Evolutionary conservation across 2,329 filamentous ascomycete species (phyloP).

Genomic region (Calonectria hongkongensis): DNA sequence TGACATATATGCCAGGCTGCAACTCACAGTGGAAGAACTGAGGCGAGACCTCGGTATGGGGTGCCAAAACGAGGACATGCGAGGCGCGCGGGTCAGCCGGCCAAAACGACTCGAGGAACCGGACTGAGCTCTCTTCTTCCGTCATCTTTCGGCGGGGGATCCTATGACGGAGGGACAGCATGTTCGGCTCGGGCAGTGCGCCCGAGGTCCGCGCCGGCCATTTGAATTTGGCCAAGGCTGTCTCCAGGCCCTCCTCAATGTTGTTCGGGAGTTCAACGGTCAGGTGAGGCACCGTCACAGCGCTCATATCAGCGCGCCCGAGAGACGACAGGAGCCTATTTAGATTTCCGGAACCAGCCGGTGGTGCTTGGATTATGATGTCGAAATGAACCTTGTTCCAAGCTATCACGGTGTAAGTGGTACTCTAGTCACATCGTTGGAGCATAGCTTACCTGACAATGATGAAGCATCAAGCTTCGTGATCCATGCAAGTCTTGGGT

Average conservation of each 20-base stretch:
- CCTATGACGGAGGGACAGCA: slow-evolving; percentile 84
- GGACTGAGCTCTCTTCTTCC: slow-evolving; percentile 82
- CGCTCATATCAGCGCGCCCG: slow-evolving; percentile 83
- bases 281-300: slow-evolving; percentile 81
- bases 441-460: slow-evolving; percentile 72
- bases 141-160: slow-evolving; percentile 77
- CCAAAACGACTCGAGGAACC: slow-evolving; percentile 92
- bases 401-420: slow-evolving; percentile 60
- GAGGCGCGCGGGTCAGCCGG: slow-evolving; percentile 77
- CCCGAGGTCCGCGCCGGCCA: slow-evolving; percentile 76
- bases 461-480: slow-evolving; percentile 84
- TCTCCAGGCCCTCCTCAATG: slow-evolving; percentile 78
- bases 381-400: slow-evolving; percentile 89
- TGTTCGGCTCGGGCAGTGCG: slow-evolving; percentile 66
- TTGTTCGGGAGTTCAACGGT: slow-evolving; percentile 88
- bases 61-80: slow-evolving; percentile 89
- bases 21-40: slow-evolving; percentile 86
- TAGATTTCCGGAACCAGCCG: slow-evolving; percentile 82
- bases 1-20: background rate
- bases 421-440: slow-evolving; percentile 43
- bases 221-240: slow-evolving; percentile 77
- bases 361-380: slow-evolving; percentile 86
- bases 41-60: slow-evolving; percentile 86
- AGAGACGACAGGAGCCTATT: slow-evolving; percentile 87
- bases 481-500: slow-evolving; percentile 83